Conservation (phyloP, 2,329 filamentous ascomycete genomes). For the Ramichloridium luteum region DNA sequence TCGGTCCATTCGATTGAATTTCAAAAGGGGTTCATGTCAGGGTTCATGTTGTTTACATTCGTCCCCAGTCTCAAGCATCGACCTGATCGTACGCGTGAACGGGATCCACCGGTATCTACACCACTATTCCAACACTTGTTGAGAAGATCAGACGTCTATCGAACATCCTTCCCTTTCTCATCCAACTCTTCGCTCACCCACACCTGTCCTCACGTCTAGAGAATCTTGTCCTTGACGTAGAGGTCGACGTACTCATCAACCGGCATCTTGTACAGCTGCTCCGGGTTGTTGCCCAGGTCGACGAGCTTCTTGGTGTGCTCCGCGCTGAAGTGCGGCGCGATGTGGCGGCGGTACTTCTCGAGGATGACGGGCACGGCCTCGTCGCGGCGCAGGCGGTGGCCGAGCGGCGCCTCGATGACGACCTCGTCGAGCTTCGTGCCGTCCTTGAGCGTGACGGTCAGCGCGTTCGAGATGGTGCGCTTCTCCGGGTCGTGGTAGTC, state of each 20-base stretch:
- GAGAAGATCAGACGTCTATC: too few species aligned
- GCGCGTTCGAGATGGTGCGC: constrained; percentile 92
- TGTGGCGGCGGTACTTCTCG: constrained; percentile 87
- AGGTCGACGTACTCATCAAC: constrained; percentile 92
- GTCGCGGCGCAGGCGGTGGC: constrained; percentile 79
- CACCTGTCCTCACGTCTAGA: too few species aligned
- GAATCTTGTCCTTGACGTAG: constrained; percentile 47
- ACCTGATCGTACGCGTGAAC: too few species aligned
- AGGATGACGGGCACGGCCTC: constrained; percentile 94
- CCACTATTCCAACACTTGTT: too few species aligned
- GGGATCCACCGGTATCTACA: too few species aligned
- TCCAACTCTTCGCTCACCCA: neutral
- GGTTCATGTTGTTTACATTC: too few species aligned
- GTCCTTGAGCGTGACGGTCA: constrained; percentile 90
- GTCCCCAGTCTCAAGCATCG: too few species aligned
- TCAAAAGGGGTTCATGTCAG: too few species aligned
- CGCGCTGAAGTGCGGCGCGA: constrained; percentile 69
- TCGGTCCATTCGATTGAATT: too few species aligned
- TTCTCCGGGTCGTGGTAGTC: constrained; percentile 92
- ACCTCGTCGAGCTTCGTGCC: constrained; percentile 85
- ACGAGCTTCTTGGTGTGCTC: constrained; percentile 71
- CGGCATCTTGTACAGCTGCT: constrained; percentile 64
- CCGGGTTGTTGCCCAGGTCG: constrained; percentile 61
- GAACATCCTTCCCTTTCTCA: neutral
- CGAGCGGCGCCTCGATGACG: constrained; percentile 84